Evolutionary conservation across 2,329 filamentous ascomycete species (phyloP).

Genomic region (Monosporascus sp.): DNA sequence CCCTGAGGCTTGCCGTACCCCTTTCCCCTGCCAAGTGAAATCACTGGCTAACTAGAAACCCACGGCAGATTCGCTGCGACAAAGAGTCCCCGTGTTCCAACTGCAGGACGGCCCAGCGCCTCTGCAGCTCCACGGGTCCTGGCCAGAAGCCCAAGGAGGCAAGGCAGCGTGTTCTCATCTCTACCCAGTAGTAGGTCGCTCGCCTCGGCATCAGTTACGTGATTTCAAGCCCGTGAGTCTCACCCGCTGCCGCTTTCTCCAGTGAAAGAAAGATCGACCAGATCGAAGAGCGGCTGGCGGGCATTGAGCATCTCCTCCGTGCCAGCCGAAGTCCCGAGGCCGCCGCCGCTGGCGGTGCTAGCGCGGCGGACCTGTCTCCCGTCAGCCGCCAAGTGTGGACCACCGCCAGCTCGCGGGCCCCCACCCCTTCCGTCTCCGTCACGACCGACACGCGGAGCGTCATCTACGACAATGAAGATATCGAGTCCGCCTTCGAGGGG

Average conservation of each 20-base stretch:
- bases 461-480: not conserved
- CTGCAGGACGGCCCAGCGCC: not conserved
- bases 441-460: not conserved
- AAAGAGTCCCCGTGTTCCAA: not conserved
- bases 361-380: conserved; percentile 28
- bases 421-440: not conserved
- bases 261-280: conserved; percentile 22
- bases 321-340: conserved; percentile 13
- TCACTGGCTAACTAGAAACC: too few species aligned
- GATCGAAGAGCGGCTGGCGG: conserved; percentile 23
- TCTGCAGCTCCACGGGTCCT: not conserved
- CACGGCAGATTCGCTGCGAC: not conserved
- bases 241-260: not conserved
- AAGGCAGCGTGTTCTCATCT: not conserved
- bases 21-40: too few species aligned
- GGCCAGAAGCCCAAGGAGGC: not conserved
- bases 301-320: conserved; percentile 24
- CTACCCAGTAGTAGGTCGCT: not conserved
- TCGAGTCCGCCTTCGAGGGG: conserved; percentile 41
- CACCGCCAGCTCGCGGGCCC: not conserved
- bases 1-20: too few species aligned
- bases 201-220: not conserved
- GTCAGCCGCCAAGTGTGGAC: conserved; percentile 24
- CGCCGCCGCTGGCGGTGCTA: conserved; percentile 9
- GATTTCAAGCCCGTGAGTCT: not conserved